Conservation (phyloP, 2,329 filamentous ascomycete genomes). For the Blumeria hordei region DNA sequence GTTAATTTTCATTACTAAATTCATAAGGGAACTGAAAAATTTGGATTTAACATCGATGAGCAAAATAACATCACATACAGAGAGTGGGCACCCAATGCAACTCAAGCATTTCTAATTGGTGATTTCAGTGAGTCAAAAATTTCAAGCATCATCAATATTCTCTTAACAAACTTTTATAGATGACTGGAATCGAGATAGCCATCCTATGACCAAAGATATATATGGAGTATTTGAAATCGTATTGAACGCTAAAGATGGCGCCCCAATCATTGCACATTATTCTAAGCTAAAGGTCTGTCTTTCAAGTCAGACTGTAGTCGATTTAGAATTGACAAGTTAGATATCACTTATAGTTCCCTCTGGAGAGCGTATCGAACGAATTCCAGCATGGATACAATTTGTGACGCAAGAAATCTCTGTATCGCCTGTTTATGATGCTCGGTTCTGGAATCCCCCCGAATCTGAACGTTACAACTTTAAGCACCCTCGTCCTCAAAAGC, state of each 20-base stretch:
- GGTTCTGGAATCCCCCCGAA: constrained; percentile 85
- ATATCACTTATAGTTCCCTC: constrained; percentile 61
- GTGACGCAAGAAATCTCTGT: constrained; percentile 81
- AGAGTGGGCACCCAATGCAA: constrained; percentile 89
- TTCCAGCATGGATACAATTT: constrained; percentile 93
- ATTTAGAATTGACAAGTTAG: constrained; percentile 20
- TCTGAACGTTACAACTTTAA: constrained; percentile 64
- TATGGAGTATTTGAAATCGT: constrained; percentile 75
- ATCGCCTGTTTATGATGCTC: constrained; percentile 79
- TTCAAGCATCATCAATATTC: not conserved
- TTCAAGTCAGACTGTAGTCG: not conserved
- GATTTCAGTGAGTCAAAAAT: constrained; percentile 50
- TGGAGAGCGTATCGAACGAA: constrained; percentile 61
- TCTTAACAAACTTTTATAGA: constrained; percentile 25
- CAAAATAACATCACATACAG: constrained; percentile 67
- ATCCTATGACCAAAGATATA: constrained; percentile 65
- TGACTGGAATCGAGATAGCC: constrained; percentile 60
- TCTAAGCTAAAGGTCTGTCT: constrained; percentile 70
- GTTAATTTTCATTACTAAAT: constrained; percentile 2
- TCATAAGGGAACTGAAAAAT: constrained; percentile 56
- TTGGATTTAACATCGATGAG: constrained; percentile 54
- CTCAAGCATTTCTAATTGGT: constrained; percentile 64
- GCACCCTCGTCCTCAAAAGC: constrained; percentile 59
- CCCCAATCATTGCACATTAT: constrained; percentile 67
- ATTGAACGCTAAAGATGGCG: constrained; percentile 47